Evolutionary conservation across 1,284 basidiomycete genomes (phyloP), one percentile per base, ranked within the genome.

Genomic region (Rhodotorula sp.): DNA sequence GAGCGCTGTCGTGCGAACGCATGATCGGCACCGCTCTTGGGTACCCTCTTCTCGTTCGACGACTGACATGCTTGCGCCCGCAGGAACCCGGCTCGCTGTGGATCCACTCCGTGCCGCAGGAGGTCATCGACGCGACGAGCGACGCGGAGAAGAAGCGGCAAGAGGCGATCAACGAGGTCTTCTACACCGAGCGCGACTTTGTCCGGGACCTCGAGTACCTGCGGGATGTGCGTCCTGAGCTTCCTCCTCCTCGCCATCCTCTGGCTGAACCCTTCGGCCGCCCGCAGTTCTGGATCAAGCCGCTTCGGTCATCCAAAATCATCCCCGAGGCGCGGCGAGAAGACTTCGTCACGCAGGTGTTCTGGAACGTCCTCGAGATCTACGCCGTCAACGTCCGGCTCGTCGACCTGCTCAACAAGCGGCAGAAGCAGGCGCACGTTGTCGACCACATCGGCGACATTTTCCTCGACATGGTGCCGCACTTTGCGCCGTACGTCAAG

Each of bases 81-180:
- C 76, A 91, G 87, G 93, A 95, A 83, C 90, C 91, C 50, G 94
- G 94, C 4, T 90, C 91, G n/a, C 84, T 99, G 6, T 99, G 97
- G 97, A 90, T 97, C 64, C 94, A 98, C 80, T 91, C 94, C 0
- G 97, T 99, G 1, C 91, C 96, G 13, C 89, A 91, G 81, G 96
- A 98, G 80, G 89, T 99, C 54, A 89, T 92, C 55, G 93, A 96
- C 78, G 92, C 90, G 78, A 92, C 98, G 51, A 90, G 90, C 6
- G 95, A 97, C 72, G 86, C 84, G 48, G 97, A 99, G 84, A 95
- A 97, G 86, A 96, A 89, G 82, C 88, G 97, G 3, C 97, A 99
- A 81, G 97, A 99, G 82, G 93, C 94, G 44, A 98, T 99, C 84
- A 99, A 99, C 81, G 97, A 99, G 84, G 92, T 97, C 75, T 96